phyloP scores from a whole-genome alignment of 2,329 filamentous ascomycete species.

The Beauveria medogensis region DNA sequence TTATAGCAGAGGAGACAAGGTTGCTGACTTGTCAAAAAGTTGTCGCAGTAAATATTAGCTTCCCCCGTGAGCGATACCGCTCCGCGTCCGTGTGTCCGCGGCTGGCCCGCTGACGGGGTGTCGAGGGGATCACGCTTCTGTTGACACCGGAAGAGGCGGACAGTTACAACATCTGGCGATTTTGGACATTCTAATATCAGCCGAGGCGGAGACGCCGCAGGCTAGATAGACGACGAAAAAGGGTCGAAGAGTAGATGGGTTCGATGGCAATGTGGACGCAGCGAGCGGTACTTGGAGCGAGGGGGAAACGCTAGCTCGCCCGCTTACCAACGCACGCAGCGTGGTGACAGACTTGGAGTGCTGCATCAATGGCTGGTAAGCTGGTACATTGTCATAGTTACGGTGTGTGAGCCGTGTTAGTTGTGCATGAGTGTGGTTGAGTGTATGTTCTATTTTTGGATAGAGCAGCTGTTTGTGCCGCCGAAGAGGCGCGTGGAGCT shows the following conservation, averaged over 20 bases:
- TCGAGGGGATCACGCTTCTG: too few species aligned
- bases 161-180: background rate
- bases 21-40: background rate
- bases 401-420: background rate
- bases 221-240: background rate
- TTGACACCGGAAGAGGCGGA: too few species aligned
- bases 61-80: background rate
- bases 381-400: background rate
- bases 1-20: background rate
- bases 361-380: background rate
- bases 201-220: constrained; percentile 6
- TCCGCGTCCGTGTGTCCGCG: background rate
- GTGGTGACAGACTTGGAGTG: too few species aligned
- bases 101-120: too few species aligned
- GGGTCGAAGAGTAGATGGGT: background rate
- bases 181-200: background rate
- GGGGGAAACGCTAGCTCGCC: too few species aligned
- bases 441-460: background rate
- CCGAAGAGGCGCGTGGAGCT: background rate
- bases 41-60: background rate
- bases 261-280: background rate
- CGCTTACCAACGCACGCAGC: too few species aligned
- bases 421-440: background rate
- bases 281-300: background rate
- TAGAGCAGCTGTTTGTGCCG: background rate